Conservation (phyloP, 2,329 filamentous ascomycete species). For the Rhexocercosporidium sp. region DNA sequence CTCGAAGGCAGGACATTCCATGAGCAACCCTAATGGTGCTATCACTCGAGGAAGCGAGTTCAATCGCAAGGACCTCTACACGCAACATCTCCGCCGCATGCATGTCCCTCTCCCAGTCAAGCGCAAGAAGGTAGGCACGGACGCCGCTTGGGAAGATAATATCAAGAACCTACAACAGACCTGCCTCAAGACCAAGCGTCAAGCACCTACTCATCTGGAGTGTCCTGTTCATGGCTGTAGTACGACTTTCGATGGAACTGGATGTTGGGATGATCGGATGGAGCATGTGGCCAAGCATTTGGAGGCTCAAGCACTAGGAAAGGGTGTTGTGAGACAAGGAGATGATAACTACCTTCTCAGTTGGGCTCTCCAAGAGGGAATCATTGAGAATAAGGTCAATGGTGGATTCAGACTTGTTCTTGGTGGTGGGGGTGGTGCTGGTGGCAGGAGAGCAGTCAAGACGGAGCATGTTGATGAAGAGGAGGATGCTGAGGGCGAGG, state of each 20-base stretch:
- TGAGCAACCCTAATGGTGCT: constrained; percentile 13
- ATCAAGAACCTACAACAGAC: constrained; percentile 61
- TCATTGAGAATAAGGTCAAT: constrained; percentile 1
- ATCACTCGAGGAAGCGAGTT: constrained; percentile 53
- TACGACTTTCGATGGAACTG: constrained; percentile 61
- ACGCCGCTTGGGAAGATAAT: constrained; percentile 54
- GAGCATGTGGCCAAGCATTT: constrained; percentile 87
- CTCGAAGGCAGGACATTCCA: constrained; percentile 9
- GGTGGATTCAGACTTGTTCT: background rate
- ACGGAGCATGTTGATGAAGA: background rate
- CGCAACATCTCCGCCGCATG: constrained; percentile 87
- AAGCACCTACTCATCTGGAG: constrained; percentile 61
- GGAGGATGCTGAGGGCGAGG: constrained; percentile 26
- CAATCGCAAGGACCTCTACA: constrained; percentile 92
- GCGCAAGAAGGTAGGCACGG: constrained; percentile 39
- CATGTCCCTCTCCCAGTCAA: constrained; percentile 61
- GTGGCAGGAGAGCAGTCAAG: background rate
- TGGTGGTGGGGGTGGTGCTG: background rate
- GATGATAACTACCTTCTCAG: constrained; percentile 1
- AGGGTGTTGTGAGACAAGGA: background rate
- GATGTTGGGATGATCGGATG: constrained; percentile 81
- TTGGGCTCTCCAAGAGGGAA: constrained; percentile 16
- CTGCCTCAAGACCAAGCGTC: constrained; percentile 66
- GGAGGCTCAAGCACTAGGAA: constrained; percentile 49
- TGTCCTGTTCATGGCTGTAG: constrained; percentile 69